phyloP scores from a whole-genome alignment of 306 rosid genomes.

The Arachis stenosperma region DNA sequence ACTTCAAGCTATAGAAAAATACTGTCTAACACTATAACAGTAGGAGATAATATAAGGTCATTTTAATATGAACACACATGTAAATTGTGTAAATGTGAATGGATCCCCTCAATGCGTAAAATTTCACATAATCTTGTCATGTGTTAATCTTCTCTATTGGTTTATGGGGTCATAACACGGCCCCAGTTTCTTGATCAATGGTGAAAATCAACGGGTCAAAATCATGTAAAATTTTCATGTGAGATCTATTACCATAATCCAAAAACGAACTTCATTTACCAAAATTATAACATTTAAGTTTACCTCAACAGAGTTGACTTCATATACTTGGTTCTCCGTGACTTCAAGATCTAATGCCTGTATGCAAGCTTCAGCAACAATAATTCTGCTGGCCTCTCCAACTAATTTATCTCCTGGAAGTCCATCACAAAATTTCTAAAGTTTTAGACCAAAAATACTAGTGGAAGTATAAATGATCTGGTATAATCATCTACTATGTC shows the following conservation, averaged over 20 bases:
- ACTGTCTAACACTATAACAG: not conserved
- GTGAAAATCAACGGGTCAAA: not conserved
- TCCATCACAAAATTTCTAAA: conserved; percentile 12
- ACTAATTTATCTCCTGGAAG: conserved; percentile 86
- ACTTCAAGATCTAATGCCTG: conserved; percentile 85
- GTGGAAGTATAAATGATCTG: conserved; percentile 3
- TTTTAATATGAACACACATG: no score
- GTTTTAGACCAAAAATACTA: conserved; percentile 8
- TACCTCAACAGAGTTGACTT: conserved; percentile 88
- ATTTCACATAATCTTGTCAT: no score
- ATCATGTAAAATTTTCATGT: not conserved
- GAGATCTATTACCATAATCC: not conserved
- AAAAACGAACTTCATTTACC: not conserved
- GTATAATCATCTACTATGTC: not conserved
- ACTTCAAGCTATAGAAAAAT: not conserved
- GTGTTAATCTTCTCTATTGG: no score
- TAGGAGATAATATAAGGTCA: not conserved
- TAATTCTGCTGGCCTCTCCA: conserved; percentile 91
- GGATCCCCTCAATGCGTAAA: no score
- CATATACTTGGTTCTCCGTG: conserved; percentile 78
- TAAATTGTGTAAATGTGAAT: no score
- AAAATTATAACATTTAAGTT: conserved; percentile 37
- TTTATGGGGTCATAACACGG: no score
- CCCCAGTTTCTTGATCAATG: no score
- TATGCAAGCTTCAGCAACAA: conserved; percentile 94